Conservation (phyloP, 768 basidiomycete genomes). For the Hemileccinum impolitum region DNA sequence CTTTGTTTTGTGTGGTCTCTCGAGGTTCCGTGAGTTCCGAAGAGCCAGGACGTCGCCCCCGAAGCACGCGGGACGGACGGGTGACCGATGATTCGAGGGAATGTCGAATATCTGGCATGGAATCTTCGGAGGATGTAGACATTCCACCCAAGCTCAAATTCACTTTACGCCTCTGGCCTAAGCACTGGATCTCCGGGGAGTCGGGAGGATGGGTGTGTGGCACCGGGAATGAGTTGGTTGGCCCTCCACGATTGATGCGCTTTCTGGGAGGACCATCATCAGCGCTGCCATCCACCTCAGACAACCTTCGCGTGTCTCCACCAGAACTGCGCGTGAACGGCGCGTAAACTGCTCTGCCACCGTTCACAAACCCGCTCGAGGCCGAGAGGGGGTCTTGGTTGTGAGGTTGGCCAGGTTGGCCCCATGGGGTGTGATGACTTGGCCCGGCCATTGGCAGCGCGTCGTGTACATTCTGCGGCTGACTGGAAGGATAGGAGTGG, state of each 20-base stretch:
- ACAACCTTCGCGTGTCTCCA: slow-evolving; percentile 36
- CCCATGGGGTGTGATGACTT: slow-evolving; percentile 37
- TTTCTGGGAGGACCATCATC: slow-evolving; percentile 72
- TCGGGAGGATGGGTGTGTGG: slow-evolving; percentile 32
- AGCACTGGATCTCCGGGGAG: slow-evolving; percentile 58
- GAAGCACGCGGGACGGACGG: slow-evolving; percentile 47
- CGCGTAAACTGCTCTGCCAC: slow-evolving; percentile 45
- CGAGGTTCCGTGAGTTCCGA: slow-evolving; percentile 30
- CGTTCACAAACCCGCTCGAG: slow-evolving; percentile 54
- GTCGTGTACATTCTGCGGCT: slow-evolving; percentile 39
- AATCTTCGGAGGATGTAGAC: slow-evolving; percentile 70
- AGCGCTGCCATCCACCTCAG: slow-evolving; percentile 35
- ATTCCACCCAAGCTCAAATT: slow-evolving; percentile 37
- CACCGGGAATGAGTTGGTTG: slow-evolving; percentile 32
- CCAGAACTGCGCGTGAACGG: slow-evolving; percentile 45
- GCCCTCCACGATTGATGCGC: slow-evolving; percentile 55
- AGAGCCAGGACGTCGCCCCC: slow-evolving; percentile 38
- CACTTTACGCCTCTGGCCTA: slow-evolving; percentile 45
- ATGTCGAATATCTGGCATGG: slow-evolving; percentile 46
- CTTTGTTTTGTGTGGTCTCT: slow-evolving; percentile 18
- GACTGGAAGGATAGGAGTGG: slow-evolving; percentile 39
- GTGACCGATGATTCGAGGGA: slow-evolving; percentile 43
- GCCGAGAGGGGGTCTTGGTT: slow-evolving; percentile 53
- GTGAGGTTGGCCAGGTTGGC: slow-evolving; percentile 31
- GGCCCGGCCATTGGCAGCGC: slow-evolving; percentile 40